These are phyloP conservation scores for Hypoxylon trugodes DNA, from an alignment of 495 filamentous ascomycete genomes.

Conservation along the genomic window DNA sequence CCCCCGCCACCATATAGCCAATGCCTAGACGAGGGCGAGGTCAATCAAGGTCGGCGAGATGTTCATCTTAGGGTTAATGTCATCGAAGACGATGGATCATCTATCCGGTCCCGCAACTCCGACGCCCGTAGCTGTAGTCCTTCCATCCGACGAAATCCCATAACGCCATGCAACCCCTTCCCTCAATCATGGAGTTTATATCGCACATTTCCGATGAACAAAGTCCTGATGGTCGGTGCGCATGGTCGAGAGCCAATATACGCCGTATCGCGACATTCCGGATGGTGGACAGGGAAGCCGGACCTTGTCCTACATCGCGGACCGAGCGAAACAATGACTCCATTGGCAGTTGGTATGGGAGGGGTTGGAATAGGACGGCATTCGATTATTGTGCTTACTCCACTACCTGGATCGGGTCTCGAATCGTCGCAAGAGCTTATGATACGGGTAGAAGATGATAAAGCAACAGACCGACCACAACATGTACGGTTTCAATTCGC, in stretches of 20 bases:
- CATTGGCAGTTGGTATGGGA: constrained; percentile 21
- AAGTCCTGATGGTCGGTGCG: constrained; percentile 16
- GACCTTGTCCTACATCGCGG: constrained; percentile 25
- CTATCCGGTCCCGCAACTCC: too few relatives aligned
- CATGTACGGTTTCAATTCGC: constrained; percentile 30
- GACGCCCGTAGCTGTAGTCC: too few relatives aligned
- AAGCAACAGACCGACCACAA: neutral
- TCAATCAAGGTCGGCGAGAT: too few relatives aligned
- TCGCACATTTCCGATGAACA: constrained; percentile 3
- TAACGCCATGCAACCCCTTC: neutral
- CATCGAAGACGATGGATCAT: too few relatives aligned
- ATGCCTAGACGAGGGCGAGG: neutral
- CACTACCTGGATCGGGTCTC: constrained; percentile 10
- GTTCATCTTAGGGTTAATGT: too few relatives aligned
- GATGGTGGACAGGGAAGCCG: constrained; percentile 28
- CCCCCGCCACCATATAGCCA: constrained; percentile 19
- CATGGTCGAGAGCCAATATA: constrained; percentile 26
- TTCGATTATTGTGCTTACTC: constrained; percentile 29
- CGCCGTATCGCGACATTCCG: constrained; percentile 20
- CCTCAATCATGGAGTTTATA: constrained; percentile 34
- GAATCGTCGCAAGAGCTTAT: constrained; percentile 16
- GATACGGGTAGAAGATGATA: neutral
- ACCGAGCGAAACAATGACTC: neutral
- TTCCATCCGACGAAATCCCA: too few relatives aligned
- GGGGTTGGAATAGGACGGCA: constrained; percentile 10